Base-by-base conservation (phyloP, 805 yeast genomes). In the Saturnispora sekii region DNA sequence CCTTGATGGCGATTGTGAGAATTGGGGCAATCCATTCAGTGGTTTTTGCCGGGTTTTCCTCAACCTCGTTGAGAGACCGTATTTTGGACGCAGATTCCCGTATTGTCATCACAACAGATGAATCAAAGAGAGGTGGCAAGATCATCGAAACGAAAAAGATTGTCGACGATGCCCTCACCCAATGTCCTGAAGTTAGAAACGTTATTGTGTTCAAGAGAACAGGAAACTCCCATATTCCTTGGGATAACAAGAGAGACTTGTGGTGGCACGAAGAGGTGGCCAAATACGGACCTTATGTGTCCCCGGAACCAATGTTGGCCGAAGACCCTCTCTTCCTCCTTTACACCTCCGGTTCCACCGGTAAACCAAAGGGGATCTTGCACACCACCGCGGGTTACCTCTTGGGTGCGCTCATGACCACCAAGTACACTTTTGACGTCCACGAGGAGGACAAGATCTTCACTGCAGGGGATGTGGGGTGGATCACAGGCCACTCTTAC, bases 381-480 rank as follows among this genome's bases (percentile, higher is more conserved):
- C 95, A 84, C 65, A 65, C 82, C 38, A 84, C 93, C 47, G 93
- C 81, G 35, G 95, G 94, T 45, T 84, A 78, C 61, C 66, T 84
- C 49, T 68, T 84, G 47, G 83, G 84, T 49, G 88, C 93, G 15
- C 69, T 80, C 46, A 53, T 84, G 58, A 77, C 90, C 40, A 79
- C 87, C 56, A 79, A 79, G 58, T 84, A 84, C 58, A 74, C 77
- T 38, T 84, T 84, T 63, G 94, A 84, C 63, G 70, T 82, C 35
- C 88, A 84, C 56, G 72, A 74, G 35, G 79, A 81, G 47, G 95
- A 84, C 60, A 69, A 77, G 11, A 70, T 84, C 46, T 84, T 84
- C 72, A 84, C 93, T 14, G 93, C 94, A 29, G 95, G 93, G 60
- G 95, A 84, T 66, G 82, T 84, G 44, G 95, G 95, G 57, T 84